These are phyloP conservation scores for Lignosus rhinocerotis DNA, from an alignment of 1,284 basidiomycete genomes.

Conservation along the genomic window DNA sequence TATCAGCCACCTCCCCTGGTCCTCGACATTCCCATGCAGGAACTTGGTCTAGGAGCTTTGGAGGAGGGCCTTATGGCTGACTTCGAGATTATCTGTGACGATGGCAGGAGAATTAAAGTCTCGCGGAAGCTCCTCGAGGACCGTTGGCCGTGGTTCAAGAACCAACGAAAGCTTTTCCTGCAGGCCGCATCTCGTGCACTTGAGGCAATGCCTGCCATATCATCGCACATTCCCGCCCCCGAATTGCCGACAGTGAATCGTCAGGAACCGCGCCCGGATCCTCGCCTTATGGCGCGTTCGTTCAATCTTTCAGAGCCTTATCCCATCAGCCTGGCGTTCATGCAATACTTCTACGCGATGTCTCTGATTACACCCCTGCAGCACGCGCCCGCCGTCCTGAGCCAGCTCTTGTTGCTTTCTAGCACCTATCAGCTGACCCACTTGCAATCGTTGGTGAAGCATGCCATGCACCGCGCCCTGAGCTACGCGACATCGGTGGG, in stretches of 20 bases:
- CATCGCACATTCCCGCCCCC: constrained; percentile 59
- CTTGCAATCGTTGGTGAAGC: constrained; percentile 78
- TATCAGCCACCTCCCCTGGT: constrained; percentile 81
- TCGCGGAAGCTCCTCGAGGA: constrained; percentile 82
- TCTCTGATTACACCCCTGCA: constrained; percentile 87
- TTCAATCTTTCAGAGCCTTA: constrained; percentile 88
- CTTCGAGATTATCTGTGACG: constrained; percentile 90
- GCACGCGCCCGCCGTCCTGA: constrained; percentile 85
- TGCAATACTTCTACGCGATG: constrained; percentile 92
- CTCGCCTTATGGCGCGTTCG: constrained; percentile 75
- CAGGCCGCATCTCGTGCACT: constrained; percentile 54
- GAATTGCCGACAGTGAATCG: constrained; percentile 51
- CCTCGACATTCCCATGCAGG: constrained; percentile 71
- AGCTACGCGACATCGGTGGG: constrained; percentile 84
- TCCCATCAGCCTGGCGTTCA: constrained; percentile 82
- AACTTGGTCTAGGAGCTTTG: constrained; percentile 75
- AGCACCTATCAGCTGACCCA: constrained; percentile 82
- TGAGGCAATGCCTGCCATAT: constrained; percentile 56
- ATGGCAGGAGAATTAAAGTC: constrained; percentile 81
- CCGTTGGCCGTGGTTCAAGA: constrained; percentile 93
- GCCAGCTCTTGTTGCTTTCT: constrained; percentile 82
- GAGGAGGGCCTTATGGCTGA: constrained; percentile 79
- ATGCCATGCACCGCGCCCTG: constrained; percentile 88
- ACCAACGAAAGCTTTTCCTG: constrained; percentile 62
- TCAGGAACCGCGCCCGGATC: constrained; percentile 60